Conservation (phyloP, 2,329 filamentous ascomycete genomes). For the Orbilia oligospora region DNA sequence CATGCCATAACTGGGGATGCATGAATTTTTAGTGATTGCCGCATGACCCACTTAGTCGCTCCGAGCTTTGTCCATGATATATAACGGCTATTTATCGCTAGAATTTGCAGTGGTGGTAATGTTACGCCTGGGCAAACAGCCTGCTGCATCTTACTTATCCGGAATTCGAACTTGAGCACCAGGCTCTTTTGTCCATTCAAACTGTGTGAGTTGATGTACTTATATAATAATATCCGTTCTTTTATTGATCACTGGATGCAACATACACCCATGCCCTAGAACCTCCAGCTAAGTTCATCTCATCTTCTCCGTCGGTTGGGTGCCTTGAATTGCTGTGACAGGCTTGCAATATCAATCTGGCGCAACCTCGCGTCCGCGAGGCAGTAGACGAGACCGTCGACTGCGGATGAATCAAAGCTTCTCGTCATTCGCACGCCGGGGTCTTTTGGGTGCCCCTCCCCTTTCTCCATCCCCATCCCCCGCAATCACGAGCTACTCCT, state of each 20-base stretch:
- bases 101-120: conserved; percentile 32
- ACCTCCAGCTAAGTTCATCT: conserved; percentile 44
- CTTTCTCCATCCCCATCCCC: conserved; percentile 42
- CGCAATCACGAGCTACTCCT: conserved; percentile 54
- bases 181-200: conserved; percentile 25
- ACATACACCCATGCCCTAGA: conserved; percentile 53
- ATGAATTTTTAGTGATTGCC: conserved; percentile 43
- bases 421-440: conserved; percentile 44
- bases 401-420: conserved; percentile 49
- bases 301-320: conserved; percentile 45
- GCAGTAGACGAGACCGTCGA: conserved; percentile 56
- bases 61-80: conserved; percentile 48
- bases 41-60: conserved; percentile 54
- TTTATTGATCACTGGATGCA: conserved; percentile 52
- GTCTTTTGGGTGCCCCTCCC: conserved; percentile 46
- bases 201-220: conserved; percentile 46
- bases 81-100: conserved; percentile 59
- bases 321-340: conserved; percentile 29
- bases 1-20: conserved; percentile 12
- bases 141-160: conserved; percentile 54
- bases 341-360: conserved; percentile 49
- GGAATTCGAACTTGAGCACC: conserved; percentile 46
- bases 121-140: conserved; percentile 55
- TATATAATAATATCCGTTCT: conserved; percentile 55
- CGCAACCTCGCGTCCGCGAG: conserved; percentile 46